Conservation (phyloP, 768 basidiomycete genomes). For the Lentinula guzmanii region DNA sequence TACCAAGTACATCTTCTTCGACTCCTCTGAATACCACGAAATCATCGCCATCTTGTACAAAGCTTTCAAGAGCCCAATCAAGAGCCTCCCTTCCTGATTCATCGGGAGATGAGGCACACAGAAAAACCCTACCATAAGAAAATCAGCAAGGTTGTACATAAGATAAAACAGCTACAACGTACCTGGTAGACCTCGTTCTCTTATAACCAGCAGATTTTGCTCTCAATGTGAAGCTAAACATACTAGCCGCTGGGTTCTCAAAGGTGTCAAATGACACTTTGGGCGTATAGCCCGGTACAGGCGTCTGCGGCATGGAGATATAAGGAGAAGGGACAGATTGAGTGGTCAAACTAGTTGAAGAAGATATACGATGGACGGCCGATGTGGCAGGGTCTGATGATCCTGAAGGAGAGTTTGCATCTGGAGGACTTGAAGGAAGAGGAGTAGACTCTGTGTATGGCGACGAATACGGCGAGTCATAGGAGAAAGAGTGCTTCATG, state of each 20-base stretch:
- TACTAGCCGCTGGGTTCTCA: slow-evolving; percentile 70
- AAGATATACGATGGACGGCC: background rate
- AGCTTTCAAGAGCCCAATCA: slow-evolving; percentile 84
- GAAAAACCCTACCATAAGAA: slow-evolving; percentile 53
- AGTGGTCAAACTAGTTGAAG: background rate
- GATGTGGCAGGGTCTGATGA: background rate
- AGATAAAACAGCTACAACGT: background rate
- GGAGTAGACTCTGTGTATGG: background rate
- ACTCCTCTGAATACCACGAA: slow-evolving; percentile 88
- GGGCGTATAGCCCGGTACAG: slow-evolving; percentile 15
- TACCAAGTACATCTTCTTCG: slow-evolving; percentile 81
- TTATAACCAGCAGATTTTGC: slow-evolving; percentile 81
- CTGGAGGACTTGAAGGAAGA: background rate
- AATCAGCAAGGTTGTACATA: background rate
- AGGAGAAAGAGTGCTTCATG: slow-evolving; percentile 5
- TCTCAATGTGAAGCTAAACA: slow-evolving; percentile 85
- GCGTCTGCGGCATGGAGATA: background rate
- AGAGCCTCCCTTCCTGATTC: slow-evolving; percentile 86
- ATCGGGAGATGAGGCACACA: slow-evolving; percentile 84
- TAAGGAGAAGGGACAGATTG: slow-evolving; percentile 1
- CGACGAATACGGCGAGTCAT: background rate
- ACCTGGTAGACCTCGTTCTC: slow-evolving; percentile 60
- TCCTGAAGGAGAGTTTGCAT: background rate
- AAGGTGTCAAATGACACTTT: slow-evolving; percentile 88
- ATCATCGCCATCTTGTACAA: slow-evolving; percentile 89